These are phyloP conservation scores for Fusarium foetens DNA, from an alignment of 2,329 filamentous ascomycete genomes.

Conservation along the genomic window DNA sequence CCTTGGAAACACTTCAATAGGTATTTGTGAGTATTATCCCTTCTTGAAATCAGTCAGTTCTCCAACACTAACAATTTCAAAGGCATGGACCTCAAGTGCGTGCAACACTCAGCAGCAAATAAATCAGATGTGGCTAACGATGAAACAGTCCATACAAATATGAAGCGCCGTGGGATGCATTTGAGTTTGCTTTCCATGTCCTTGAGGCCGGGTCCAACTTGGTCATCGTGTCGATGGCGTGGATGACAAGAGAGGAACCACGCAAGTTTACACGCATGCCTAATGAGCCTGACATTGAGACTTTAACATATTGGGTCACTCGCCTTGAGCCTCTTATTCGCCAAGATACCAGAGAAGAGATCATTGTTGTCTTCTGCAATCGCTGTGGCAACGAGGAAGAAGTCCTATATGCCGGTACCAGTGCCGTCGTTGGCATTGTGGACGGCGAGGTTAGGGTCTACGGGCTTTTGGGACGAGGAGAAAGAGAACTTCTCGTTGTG, in stretches of 20 bases:
- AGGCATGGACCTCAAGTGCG: no score
- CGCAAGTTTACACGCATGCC: slow-evolving; percentile 59
- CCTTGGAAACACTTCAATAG: slow-evolving; percentile 64
- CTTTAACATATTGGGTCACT: slow-evolving; percentile 78
- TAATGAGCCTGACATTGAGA: slow-evolving; percentile 75
- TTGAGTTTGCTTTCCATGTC: slow-evolving; percentile 64
- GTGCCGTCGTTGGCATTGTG: slow-evolving; percentile 73
- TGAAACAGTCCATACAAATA: slow-evolving; percentile 54
- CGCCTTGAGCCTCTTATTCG: slow-evolving; percentile 74
- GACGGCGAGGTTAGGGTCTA: slow-evolving; percentile 74
- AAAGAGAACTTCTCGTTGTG: slow-evolving; percentile 71
- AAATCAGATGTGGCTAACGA: no score
- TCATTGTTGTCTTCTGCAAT: slow-evolving; percentile 79
- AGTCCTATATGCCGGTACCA: slow-evolving; percentile 78
- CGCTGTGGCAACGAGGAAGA: slow-evolving; percentile 73
- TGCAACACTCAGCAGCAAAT: no score
- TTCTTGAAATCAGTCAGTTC: no score
- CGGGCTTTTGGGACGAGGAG: slow-evolving; percentile 74
- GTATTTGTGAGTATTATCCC: slow-evolving; percentile 67
- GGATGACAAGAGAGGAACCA: slow-evolving; percentile 70
- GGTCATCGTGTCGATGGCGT: slow-evolving; percentile 80
- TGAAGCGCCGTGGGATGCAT: slow-evolving; percentile 52
- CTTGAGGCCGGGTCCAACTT: slow-evolving; percentile 67
- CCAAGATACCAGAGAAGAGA: slow-evolving; percentile 62
- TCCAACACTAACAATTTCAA: no score